Percentiles rank a stretch among this genome's conserved stretches.
Conservation (phyloP, 1,284 basidiomycete genomes). For the Rhodotorula sp. region DNA sequence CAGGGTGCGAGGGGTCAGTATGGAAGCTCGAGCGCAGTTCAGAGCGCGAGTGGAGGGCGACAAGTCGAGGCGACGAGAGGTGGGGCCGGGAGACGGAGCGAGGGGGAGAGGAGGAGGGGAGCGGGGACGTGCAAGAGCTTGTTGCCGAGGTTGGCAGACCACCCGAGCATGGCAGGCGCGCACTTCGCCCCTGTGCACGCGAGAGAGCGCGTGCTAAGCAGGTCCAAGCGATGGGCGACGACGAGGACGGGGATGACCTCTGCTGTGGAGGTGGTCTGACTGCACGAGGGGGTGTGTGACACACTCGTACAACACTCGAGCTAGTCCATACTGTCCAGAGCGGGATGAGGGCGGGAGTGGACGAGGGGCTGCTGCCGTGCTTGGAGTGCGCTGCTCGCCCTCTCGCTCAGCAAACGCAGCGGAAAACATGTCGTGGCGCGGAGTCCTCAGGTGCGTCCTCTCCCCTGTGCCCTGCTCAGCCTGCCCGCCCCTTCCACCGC, state of each 20-base stretch:
- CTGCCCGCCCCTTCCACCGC: neutral
- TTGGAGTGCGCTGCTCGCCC: neutral
- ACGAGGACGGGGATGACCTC: too few relatives aligned
- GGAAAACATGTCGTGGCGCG: slow-evolving; percentile 32
- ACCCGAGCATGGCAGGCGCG: slow-evolving; percentile 8
- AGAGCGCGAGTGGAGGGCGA: neutral
- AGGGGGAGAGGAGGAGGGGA: neutral
- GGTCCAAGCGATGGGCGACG: too few relatives aligned
- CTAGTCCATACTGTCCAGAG: too few relatives aligned
- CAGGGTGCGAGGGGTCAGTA: neutral
- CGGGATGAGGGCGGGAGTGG: too few relatives aligned
- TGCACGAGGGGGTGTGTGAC: too few relatives aligned
- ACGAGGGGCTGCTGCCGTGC: neutral
- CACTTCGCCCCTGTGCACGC: too few relatives aligned
- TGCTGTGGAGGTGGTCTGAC: too few relatives aligned
- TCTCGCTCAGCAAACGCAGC: neutral
- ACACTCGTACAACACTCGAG: too few relatives aligned
- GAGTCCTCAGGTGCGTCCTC: slow-evolving; percentile 27
- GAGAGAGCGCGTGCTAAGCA: too few relatives aligned
- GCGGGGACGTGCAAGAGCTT: slow-evolving; percentile 20
- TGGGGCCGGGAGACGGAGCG: neutral
- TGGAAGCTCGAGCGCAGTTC: neutral
- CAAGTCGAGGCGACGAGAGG: neutral
- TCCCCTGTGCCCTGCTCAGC: neutral
- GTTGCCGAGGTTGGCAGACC: slow-evolving; percentile 24